Base-by-base conservation (phyloP, 2,329 filamentous ascomycete genomes). In the Diplodia sapinea region DNA sequence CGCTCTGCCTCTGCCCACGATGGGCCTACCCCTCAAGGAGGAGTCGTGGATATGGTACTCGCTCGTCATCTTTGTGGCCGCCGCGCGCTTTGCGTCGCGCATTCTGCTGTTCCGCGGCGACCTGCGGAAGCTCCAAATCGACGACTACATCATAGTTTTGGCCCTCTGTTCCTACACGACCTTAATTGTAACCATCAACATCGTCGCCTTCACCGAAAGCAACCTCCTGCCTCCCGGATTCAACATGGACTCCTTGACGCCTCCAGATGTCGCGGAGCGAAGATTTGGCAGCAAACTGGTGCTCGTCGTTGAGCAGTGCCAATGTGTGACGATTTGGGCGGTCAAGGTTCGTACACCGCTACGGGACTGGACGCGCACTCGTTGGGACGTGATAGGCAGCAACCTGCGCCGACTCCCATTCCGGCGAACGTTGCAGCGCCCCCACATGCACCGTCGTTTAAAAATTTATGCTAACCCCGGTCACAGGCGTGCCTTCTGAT, bases 71-170 rank as follows among this genome's bases (percentile, higher is more conserved):
- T 70, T 75, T 7, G 79, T 83, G 65, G 78, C 81, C 40, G 70
- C 74, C 71, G 74, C 78, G 55, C 55, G 69, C 65, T 82, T 80
- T 43, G 76, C 80, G 38, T 83, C 82, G 12, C 78, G 82, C 38
- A 77, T 74, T 23, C 76, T 83, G 43, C 76, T 80, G 11, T 78
- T 87, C 36, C 61, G 67, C 62, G 80, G 83, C 17, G 81, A 82
- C 49, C 76, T 82, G 71, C 79, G 76, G 51, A 78, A 78, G 7
- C 81, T 87, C n/a, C 83, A 85, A 71, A 72, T 82, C 31, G 87
- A 88, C 71, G 87, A 89, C 72, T 87, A 82, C 72, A 76, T 86
- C 29, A 88, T 88, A 85, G 51, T 84, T 9, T 78, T 86, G 66
- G 81, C 83, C 8, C 76, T 84, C 69, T 78, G 77, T 13, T 77